phyloP scores from a whole-genome alignment of 2,329 filamentous ascomycete species.

The Fusarium secorum region DNA sequence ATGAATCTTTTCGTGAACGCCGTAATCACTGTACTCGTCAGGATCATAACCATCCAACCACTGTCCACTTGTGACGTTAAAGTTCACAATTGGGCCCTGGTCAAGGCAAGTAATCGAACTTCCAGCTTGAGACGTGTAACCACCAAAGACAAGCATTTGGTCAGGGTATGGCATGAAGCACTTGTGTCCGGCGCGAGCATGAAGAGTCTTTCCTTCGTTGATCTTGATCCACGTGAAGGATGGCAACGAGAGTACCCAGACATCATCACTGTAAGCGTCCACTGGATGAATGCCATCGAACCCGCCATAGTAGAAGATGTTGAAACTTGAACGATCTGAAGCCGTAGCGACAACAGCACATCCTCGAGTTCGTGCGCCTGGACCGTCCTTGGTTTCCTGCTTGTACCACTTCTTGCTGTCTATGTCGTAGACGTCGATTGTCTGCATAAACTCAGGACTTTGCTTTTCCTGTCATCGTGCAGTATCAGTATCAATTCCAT shows the following conservation, averaged over 20 bases:
- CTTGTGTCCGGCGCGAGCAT: slow-evolving; percentile 74
- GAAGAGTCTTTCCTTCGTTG: slow-evolving; percentile 55
- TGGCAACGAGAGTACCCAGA: slow-evolving; percentile 83
- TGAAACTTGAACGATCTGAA: slow-evolving; percentile 75
- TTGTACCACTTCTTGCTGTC: slow-evolving; percentile 71
- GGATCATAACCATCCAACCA: slow-evolving; percentile 79
- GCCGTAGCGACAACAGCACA: slow-evolving; percentile 80
- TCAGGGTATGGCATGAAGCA: slow-evolving; percentile 80
- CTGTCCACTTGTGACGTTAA: slow-evolving; percentile 73
- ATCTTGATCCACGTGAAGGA: slow-evolving; percentile 79
- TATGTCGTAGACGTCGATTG: slow-evolving; percentile 81
- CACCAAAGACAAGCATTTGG: slow-evolving; percentile 82
- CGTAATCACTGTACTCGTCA: slow-evolving; percentile 68
- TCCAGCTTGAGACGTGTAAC: slow-evolving; percentile 56
- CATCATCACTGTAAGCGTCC: slow-evolving; percentile 65
- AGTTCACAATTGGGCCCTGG: slow-evolving; percentile 66
- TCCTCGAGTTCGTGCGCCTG: slow-evolving; percentile 68
- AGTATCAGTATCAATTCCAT: not conserved
- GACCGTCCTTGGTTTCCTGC: slow-evolving; percentile 69
- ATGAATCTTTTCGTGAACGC: slow-evolving; percentile 70
- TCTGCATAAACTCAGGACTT: slow-evolving; percentile 74
- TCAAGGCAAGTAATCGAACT: slow-evolving; percentile 54
- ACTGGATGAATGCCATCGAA: slow-evolving; percentile 62
- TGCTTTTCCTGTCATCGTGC: slow-evolving; percentile 58
- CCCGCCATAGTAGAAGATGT: slow-evolving; percentile 86